phyloP scores from a whole-genome alignment of 257 asterid species.

The Nicotiana tabacum region DNA sequence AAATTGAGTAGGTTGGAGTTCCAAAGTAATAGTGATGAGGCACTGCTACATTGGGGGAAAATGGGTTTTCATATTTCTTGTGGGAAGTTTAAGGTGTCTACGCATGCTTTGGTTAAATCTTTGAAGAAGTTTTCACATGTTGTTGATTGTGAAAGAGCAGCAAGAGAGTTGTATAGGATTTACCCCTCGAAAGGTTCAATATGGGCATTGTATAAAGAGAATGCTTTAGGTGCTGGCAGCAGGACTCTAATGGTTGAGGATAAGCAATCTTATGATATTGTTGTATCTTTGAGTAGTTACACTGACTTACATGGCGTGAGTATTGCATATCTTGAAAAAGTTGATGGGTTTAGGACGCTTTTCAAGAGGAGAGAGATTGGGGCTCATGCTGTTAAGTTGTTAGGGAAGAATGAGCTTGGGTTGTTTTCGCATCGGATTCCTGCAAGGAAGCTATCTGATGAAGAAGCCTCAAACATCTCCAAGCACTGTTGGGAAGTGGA shows the following conservation, averaged over 20 bases:
- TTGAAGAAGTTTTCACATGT: slow-evolving; percentile 67
- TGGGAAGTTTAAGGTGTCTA: slow-evolving; percentile 67
- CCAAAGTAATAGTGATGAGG: slow-evolving; percentile 37
- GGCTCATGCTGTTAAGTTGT: slow-evolving; percentile 41
- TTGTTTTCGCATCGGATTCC: slow-evolving; percentile 76
- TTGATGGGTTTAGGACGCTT: slow-evolving; percentile 57
- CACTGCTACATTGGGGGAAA: slow-evolving; percentile 32
- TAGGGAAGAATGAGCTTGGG: slow-evolving; percentile 43
- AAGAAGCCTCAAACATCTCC: slow-evolving; percentile 57
- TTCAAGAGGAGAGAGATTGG: slow-evolving; percentile 71
- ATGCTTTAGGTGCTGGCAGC: slow-evolving; percentile 20
- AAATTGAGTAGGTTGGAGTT: slow-evolving; percentile 56
- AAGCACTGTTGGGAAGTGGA: slow-evolving; percentile 91
- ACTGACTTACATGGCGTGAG: slow-evolving; percentile 66
- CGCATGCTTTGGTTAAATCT: slow-evolving; percentile 37
- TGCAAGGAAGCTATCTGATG: slow-evolving; percentile 67
- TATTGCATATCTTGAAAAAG: slow-evolving; percentile 66
- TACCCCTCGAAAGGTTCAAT: slow-evolving; percentile 84
- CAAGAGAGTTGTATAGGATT: slow-evolving; percentile 55
- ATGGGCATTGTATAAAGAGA: slow-evolving; percentile 60
- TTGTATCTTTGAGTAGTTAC: slow-evolving; percentile 55
- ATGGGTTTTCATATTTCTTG: slow-evolving; percentile 48
- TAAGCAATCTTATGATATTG: slow-evolving; percentile 36
- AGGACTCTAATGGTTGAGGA: slow-evolving; percentile 18
- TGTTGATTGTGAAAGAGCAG: slow-evolving; percentile 65